Conservation (phyloP, 345 rosid genomes). For the Rhodomyrtus tomentosa region DNA sequence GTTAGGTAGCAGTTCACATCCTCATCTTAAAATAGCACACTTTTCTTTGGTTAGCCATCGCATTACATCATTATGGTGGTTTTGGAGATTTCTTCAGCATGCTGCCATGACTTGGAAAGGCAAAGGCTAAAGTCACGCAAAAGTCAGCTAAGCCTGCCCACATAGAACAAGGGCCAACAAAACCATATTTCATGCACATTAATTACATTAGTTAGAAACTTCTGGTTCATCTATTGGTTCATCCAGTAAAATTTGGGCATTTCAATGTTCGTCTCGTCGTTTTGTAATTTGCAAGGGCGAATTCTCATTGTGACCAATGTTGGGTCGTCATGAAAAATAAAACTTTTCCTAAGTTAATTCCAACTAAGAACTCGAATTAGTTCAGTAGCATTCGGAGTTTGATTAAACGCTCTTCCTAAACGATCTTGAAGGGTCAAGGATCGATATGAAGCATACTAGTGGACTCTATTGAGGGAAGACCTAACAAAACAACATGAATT, state of each 20-base stretch:
- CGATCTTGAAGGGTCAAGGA: background rate
- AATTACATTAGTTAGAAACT: background rate
- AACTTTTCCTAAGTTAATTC: background rate
- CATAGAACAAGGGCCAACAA: background rate
- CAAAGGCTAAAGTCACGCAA: background rate
- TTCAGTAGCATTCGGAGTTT: background rate
- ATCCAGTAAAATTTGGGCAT: background rate
- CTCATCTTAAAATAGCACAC: background rate
- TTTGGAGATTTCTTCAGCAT: background rate
- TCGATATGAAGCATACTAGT: background rate
- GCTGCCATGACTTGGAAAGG: background rate
- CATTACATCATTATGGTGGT: background rate
- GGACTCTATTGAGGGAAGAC: background rate
- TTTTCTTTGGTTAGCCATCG: background rate
- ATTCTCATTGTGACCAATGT: background rate
- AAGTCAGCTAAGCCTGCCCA: background rate
- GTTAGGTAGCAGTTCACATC: background rate
- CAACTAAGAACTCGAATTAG: background rate
- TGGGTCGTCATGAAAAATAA: background rate
- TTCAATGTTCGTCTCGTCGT: background rate
- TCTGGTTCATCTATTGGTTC: background rate
- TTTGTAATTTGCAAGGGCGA: background rate
- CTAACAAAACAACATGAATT: background rate
- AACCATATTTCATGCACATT: background rate
- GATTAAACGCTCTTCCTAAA: background rate